Percentiles rank a stretch among this genome's conserved stretches.
phyloP scores from a whole-genome alignment of 139 green algal genomes.

The Chara braunii region DNA sequence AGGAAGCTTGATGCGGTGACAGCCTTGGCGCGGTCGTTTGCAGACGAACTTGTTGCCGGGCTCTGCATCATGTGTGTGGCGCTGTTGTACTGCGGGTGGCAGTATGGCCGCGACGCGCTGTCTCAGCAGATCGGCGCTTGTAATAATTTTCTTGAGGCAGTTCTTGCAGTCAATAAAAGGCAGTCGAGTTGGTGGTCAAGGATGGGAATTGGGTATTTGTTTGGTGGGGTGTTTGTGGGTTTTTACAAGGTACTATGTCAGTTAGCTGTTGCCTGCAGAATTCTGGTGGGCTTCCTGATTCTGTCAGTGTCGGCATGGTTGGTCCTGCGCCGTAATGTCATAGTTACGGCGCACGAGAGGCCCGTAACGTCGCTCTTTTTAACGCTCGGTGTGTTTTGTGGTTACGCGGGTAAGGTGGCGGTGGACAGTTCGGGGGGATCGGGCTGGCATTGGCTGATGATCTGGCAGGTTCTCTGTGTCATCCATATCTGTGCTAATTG shows the following conservation, averaged over 20 bases:
- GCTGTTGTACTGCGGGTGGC: background rate
- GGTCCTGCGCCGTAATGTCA: background rate
- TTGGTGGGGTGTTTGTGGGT: no score
- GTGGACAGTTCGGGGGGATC: background rate
- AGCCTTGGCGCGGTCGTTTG: background rate
- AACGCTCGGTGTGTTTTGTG: background rate
- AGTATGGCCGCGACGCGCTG: background rate
- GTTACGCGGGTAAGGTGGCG: constrained; percentile 1
- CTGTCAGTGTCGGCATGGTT: background rate
- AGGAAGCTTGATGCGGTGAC: background rate
- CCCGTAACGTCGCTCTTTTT: background rate
- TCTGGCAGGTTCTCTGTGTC: constrained; percentile 1
- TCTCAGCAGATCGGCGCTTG: background rate
- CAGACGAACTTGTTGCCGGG: constrained; percentile 4
- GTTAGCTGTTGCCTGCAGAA: background rate
- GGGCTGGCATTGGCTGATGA: background rate
- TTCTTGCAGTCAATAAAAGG: background rate
- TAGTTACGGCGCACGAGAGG: background rate
- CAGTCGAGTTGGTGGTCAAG: no score
- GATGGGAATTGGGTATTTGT: no score
- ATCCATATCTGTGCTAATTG: background rate
- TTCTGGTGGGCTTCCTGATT: background rate
- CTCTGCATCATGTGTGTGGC: constrained; percentile 1
- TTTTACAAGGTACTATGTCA: constrained; percentile 3
- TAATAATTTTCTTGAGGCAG: background rate